Evolutionary conservation across 2,329 filamentous ascomycete genomes (phyloP), one percentile per base, ranked within the genome.

Genomic region (Phialophora chinensis): DNA sequence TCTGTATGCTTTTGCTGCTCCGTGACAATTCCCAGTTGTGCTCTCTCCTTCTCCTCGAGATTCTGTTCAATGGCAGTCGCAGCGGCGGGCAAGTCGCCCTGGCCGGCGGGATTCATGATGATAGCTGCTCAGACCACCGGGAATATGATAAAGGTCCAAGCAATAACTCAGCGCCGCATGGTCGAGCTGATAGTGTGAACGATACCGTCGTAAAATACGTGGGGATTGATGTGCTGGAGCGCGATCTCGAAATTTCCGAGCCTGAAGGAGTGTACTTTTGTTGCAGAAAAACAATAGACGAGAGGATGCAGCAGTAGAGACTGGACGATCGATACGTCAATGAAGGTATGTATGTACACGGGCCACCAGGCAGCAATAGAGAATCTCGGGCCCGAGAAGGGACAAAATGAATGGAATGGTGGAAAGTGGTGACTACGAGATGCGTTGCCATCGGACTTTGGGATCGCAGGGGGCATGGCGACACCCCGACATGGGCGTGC

Each of bases 41-140:
- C 54, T 67, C 69, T 67, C 44, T 71, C 59, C 52, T 69, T 65
- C 57, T 73, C 69, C 23, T 73, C 71, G 8, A 67, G 47, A 27
- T 73, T 69, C 38, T 72, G 58, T 62, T 73, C 70, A 11, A 71
- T 54, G 38, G 70, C 66, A 7, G 67, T 47, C 6, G 65, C 62
- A 29, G 61, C 66, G 23, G 59, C 66, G 5, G 69, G 53, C 31
- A 71, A 42, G 17, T 68, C 65, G 56, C 70, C 72, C 23, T 65
- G 65, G 14, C 71, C 71, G 33, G 62, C 66, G 20, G 71, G 71
- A 63, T 72, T 68, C 71, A 72, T 72, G 52, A 23, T 66, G 31
- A 47, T 29, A 23, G 14, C 31, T 27, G 35, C 27, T 29, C 50
- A 49, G 25, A n/a, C 6, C 38, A 25, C 49, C 59, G 38, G 23